Evolutionary conservation across 768 basidiomycete genomes (phyloP).

Genomic region (Gloeophyllum trabeum): DNA sequence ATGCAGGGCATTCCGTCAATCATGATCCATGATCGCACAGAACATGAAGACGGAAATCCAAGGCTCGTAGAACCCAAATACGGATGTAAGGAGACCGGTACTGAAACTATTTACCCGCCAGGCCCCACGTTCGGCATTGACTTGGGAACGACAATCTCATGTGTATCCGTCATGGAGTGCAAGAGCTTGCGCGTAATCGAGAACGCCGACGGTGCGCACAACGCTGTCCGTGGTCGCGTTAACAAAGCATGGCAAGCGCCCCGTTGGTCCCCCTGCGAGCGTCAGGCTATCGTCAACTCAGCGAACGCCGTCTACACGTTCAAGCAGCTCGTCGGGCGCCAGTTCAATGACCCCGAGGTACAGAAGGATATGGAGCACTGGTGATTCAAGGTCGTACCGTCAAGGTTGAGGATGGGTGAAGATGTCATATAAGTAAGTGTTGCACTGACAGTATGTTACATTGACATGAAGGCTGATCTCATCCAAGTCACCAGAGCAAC

Average conservation of each 20-base stretch:
- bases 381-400: constrained; percentile 34
- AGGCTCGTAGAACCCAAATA: not conserved
- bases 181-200: constrained; percentile 92
- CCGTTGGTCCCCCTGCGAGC: constrained; percentile 96
- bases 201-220: constrained; percentile 96
- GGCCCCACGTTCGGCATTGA: constrained; percentile 95
- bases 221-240: constrained; percentile 98
- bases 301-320: constrained; percentile 92
- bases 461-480: constrained; percentile 2
- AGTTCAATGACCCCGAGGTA: constrained; percentile 89
- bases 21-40: constrained; percentile 69
- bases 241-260: constrained; percentile 94
- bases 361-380: constrained; percentile 83
- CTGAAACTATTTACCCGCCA: too few species aligned
- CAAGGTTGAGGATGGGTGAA: constrained; percentile 70
- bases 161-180: constrained; percentile 92
- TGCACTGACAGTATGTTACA: constrained; percentile 1
- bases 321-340: constrained; percentile 90
- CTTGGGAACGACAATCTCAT: constrained; percentile 88
- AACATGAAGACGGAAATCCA: constrained; percentile 96
- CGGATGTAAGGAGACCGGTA: constrained; percentile 1
- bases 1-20: constrained; percentile 47
- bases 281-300: constrained; percentile 94
- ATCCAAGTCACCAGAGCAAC: constrained; percentile 81
- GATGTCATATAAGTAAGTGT: constrained; percentile 69